Base-by-base conservation (phyloP, 306 rosid species). In the Dryas octopetala region DNA sequence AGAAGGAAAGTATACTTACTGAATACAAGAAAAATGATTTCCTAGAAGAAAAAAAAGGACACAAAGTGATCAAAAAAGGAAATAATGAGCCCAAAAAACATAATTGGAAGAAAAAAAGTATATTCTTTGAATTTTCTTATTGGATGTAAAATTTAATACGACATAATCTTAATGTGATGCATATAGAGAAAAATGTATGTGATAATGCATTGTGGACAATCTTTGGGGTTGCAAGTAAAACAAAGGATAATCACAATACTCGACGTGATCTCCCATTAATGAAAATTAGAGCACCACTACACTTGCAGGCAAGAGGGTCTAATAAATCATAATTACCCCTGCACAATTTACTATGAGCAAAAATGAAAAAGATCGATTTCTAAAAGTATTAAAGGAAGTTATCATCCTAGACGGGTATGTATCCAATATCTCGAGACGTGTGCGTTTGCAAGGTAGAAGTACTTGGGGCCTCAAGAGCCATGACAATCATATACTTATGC, bases 81-180 rank as follows among this genome's bases (percentile, higher is more conserved):
- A 32, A 32, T 32, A 32, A 32, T 32, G 3, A 32, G 38, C 2
- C 38, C 38, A 58, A 23, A 40, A 9, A 23, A 40, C 68, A 38
- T 15, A 7, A 44, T 64, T 64, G 32, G 51, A 43, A 43, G 26
- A 64, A 64, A 9, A 64, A 64, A 3, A 64, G 50, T 16, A 64
- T 64, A 6, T 43, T 64, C 6, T 64, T 14, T 64, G 60, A 70
- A 10, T 19, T 70, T 0, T 64, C 64, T 10, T 54, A 70, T 16
- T 70, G 40, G 63, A 4, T 16, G 41, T 5, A 70, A 7, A 70
- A 70, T 44, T 23, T 52, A 7, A 38, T 54, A 3, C 32, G 5
- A n/a, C 64, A 70, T 44, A 52, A 57, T 4, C 40, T 74, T 28
- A 68, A 76, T 68, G 62, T 76, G 48, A 76, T 76, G 60, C 74